Evolutionary conservation across 179 eudicot species (phyloP).

Genomic region (Actinidia polygama): DNA sequence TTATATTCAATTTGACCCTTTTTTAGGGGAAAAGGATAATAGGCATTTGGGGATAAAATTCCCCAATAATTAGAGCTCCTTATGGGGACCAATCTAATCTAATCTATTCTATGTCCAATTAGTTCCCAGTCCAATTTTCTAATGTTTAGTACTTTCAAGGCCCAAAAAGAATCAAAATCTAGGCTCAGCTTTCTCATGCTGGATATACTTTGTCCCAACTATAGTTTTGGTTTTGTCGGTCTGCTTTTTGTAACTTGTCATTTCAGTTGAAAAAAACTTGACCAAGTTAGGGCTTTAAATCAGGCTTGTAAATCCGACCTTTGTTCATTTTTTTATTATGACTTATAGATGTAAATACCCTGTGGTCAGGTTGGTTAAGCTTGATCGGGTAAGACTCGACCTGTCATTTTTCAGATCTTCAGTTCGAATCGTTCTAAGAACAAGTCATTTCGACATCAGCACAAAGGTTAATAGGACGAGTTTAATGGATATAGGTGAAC

Average conservation of each 20-base stretch:
- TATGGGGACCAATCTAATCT: conserved; percentile 19
- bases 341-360: no score
- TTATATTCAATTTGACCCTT: not conserved
- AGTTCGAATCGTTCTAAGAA: no score
- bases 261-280: not conserved
- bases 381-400: no score
- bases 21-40: conserved; percentile 15
- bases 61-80: conserved; percentile 20
- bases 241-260: not conserved
- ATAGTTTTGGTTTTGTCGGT: conserved; percentile 15
- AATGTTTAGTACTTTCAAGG: conserved; percentile 15
- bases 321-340: no score
- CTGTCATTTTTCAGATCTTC: no score
- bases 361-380: no score
- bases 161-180: not conserved
- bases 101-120: not conserved
- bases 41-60: conserved; percentile 15
- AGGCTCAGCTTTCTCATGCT: conserved; percentile 8
- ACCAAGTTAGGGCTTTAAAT: not conserved
- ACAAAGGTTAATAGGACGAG: no score
- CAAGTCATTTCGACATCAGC: no score
- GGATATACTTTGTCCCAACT: not conserved
- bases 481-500: no score
- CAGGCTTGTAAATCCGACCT: not conserved
- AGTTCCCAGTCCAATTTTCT: conserved; percentile 18